Conservation (phyloP, 805 yeast genomes). For the Lipomyces spencermartinsiae region DNA sequence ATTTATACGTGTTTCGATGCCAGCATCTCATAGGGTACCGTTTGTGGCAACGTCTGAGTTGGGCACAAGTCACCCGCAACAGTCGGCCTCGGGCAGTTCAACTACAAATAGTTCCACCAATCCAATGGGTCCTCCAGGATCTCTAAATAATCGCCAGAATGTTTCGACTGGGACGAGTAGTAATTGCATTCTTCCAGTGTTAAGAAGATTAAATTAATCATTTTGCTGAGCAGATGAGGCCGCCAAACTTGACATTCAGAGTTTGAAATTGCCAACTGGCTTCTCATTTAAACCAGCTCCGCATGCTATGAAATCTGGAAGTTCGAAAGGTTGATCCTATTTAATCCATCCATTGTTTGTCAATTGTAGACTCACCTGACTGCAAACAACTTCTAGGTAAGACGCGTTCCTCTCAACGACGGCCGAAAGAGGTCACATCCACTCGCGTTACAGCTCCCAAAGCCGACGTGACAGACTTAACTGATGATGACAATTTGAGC, state of each 20-base stretch:
- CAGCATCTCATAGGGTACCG: conserved; percentile 1
- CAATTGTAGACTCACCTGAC: not conserved
- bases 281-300: conserved; percentile 6
- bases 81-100: not conserved
- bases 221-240: not conserved
- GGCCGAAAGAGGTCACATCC: not conserved
- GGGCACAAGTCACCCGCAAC: not conserved
- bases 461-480: conserved; percentile 1
- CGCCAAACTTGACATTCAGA: not conserved
- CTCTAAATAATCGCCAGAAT: not conserved
- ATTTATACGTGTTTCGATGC: not conserved
- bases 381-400: not conserved
- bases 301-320: conserved; percentile 4
- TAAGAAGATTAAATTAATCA: not conserved
- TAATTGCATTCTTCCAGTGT: not conserved
- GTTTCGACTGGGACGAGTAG: not conserved
- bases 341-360: not conserved
- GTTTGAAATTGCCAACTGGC: conserved; percentile 4
- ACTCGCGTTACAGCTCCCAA: not conserved
- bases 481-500: not conserved
- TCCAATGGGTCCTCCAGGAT: conserved; percentile 4
- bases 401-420: not conserved
- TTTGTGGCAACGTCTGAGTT: not conserved
- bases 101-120: not conserved
- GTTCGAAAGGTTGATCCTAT: conserved; percentile 1